Evolutionary conservation across 176 grass and related monocot species (phyloP).

Genomic region (Tillandsia leiboldiana): DNA sequence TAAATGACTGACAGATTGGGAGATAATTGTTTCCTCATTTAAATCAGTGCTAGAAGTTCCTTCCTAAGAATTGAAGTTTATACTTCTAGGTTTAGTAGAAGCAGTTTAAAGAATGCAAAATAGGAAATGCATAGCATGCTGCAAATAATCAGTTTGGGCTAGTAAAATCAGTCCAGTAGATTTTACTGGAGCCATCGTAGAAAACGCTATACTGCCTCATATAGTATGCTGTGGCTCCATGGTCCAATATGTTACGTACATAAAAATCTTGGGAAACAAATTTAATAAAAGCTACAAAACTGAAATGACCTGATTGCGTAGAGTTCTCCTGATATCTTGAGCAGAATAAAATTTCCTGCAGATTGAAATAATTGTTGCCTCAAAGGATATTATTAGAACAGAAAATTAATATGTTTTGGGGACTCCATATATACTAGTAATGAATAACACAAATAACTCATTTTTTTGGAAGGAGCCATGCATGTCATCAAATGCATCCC

Average conservation of each 20-base stretch:
- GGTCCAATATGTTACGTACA: neutral
- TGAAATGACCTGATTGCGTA: slow-evolving; percentile 33
- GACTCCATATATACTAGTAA: neutral
- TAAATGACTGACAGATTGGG: neutral
- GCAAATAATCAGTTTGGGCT: neutral
- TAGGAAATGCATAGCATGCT: neutral
- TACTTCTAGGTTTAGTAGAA: no score
- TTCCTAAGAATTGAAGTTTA: no score
- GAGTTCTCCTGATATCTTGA: slow-evolving; percentile 35
- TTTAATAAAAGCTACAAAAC: neutral
- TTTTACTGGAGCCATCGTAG: neutral
- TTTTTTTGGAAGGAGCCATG: neutral
- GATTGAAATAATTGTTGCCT: slow-evolving; percentile 11
- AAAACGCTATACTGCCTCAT: neutral
- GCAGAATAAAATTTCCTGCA: slow-evolving; percentile 42
- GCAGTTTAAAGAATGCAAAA: neutral
- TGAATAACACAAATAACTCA: neutral
- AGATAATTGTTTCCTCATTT: no score
- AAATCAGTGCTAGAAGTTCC: no score
- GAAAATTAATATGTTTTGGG: neutral
- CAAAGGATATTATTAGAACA: slow-evolving; percentile 14
- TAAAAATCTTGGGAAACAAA: neutral
- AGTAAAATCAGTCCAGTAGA: neutral
- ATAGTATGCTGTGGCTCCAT: neutral
- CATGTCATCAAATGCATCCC: neutral